Evolutionary conservation across 306 rosid species (phyloP).

Genomic region (Prunus salicina): DNA sequence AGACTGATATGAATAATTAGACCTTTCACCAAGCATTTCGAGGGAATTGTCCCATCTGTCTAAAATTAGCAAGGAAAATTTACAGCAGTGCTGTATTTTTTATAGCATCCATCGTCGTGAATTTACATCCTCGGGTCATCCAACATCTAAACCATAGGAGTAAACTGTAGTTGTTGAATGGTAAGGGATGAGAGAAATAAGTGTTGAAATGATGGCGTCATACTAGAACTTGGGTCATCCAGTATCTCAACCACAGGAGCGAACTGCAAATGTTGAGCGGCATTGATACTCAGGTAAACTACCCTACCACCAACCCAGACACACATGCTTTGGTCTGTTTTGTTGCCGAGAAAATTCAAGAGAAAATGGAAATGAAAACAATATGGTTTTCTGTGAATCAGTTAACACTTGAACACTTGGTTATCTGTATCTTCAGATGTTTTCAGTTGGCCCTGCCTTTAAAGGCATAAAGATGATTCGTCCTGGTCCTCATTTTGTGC

Average conservation of each 20-base stretch:
- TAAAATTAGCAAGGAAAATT: too few species aligned
- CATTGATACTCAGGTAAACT: constrained; percentile 70
- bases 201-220: constrained; percentile 18
- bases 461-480: constrained; percentile 95
- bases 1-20: too few species aligned
- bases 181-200: too few species aligned
- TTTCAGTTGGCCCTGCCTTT: constrained; percentile 73
- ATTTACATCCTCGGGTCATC: constrained; percentile 25
- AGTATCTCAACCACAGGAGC: constrained; percentile 83
- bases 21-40: too few species aligned
- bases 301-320: too few species aligned
- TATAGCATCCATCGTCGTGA: too few species aligned
- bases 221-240: constrained; percentile 35
- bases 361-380: background rate
- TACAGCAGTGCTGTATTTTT: too few species aligned
- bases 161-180: too few species aligned
- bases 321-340: constrained; percentile 1
- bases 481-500: constrained; percentile 83
- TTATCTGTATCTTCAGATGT: constrained; percentile 41
- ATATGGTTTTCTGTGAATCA: too few species aligned
- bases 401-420: background rate
- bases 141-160: constrained; percentile 38
- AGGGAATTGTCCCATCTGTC: too few species aligned
- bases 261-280: constrained; percentile 60
- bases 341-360: constrained; percentile 4